Evolutionary conservation across 2,329 filamentous ascomycete species (phyloP).

Genomic region (Scedosporium aurantiacum): DNA sequence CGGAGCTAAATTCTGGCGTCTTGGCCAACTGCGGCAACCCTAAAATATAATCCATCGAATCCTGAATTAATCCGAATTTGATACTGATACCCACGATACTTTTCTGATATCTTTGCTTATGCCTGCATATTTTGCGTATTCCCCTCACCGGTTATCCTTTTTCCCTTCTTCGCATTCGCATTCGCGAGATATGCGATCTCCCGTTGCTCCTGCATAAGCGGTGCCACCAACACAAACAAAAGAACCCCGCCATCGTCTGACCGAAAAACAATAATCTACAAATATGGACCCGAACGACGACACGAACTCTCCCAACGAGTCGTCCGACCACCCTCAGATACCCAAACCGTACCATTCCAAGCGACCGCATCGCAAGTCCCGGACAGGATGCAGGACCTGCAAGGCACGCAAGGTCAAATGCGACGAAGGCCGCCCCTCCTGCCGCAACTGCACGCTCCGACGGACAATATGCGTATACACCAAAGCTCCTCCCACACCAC

Average conservation of each 20-base stretch:
- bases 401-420: conserved; percentile 46
- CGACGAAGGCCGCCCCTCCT: conserved; percentile 38
- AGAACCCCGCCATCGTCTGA: background rate
- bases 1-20: background rate
- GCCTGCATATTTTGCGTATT: background rate
- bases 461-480: conserved; percentile 37
- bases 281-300: background rate
- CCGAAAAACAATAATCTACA: background rate
- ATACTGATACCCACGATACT: too few relatives aligned
- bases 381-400: conserved; percentile 42
- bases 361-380: conserved; percentile 44
- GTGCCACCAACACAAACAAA: background rate
- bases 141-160: background rate
- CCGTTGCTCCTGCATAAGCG: background rate
- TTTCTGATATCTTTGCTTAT: background rate
- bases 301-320: background rate
- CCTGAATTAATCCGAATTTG: background rate
- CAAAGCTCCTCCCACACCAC: conserved; percentile 10
- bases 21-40: background rate
- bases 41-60: background rate
- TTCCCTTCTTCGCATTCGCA: background rate
- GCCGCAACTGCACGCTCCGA: conserved; percentile 36
- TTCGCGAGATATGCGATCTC: background rate
- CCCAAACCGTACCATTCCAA: conserved; percentile 27
- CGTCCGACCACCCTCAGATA: background rate